Evolutionary conservation across 2,329 filamentous ascomycete species (phyloP), one percentile per base, ranked within the genome.

Genomic region (Epichloe glyceriae): DNA sequence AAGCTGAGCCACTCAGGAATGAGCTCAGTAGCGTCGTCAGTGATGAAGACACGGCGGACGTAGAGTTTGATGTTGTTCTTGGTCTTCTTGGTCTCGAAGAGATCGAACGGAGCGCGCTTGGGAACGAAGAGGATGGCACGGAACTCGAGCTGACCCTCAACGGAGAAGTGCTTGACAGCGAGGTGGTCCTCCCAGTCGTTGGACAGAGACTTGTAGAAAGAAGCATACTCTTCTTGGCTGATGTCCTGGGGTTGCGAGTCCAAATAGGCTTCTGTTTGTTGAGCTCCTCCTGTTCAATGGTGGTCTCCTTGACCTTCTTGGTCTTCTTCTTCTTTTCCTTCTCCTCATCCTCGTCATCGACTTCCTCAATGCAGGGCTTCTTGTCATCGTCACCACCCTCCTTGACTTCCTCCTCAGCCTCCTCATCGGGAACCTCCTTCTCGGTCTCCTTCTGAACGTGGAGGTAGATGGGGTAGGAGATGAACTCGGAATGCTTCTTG

Each of bases 21-120:
- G 75, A 98, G 86, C 71, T 98, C 93, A 63, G 93, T 97, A 64
- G 93, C 93, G 72, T 98, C 93, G 62, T 98, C 93, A 55, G 93
- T 98, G 80, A 98, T 98, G 86, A 98, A 98, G 73, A 98, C 93
- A 71, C 93, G 93, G 72, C 93, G 91, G 67, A 98, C 93, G 77
- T 98, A 98, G 64, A 98, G 85, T 86, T 98, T 98, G 83, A 98
- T 97, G 86, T 98, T 98, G 87, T 97, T 98, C 89, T 98, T 98
- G 70, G 91, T 96, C 86, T 96, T 95, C 88, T 98, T 98, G 70
- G 91, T 96, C 86, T 98, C 93, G 72, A 98, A 98, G 57, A 98
- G 87, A 69, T 98, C 93, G 73, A 98, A 98, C 64, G 93, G 93
- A 73, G 93, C 93, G 66, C 93, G 91, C 88, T 98, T 97, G 70